Conservation (phyloP, 495 filamentous ascomycete species). For the Hypoxylon perforatum region DNA sequence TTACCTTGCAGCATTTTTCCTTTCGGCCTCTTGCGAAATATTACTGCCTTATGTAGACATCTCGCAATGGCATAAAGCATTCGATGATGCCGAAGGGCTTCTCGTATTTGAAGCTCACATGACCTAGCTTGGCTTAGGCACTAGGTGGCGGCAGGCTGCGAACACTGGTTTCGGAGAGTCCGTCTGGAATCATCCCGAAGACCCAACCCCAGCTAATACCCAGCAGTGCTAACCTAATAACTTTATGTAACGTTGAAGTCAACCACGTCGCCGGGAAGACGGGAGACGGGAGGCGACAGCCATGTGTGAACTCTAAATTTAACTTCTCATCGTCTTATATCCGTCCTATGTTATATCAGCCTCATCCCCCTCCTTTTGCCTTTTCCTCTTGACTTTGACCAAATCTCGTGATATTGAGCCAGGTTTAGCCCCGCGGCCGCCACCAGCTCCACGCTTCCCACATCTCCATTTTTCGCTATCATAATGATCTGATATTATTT, state of each 20-base stretch:
- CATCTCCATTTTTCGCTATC: neutral
- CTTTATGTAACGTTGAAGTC: too few species aligned
- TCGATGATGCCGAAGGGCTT: constrained; percentile 14
- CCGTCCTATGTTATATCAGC: neutral
- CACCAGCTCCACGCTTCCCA: neutral
- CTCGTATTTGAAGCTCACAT: constrained; percentile 34
- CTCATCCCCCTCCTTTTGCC: neutral
- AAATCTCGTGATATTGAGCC: too few species aligned
- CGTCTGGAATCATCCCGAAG: constrained; percentile 3
- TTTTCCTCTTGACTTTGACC: too few species aligned
- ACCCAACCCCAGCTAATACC: neutral
- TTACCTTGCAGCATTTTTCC: neutral
- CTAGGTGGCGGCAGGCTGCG: neutral
- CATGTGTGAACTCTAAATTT: constrained; percentile 31
- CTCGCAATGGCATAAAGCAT: constrained; percentile 11
- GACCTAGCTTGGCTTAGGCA: constrained; percentile 13
- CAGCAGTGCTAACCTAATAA: neutral
- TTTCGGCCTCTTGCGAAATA: neutral
- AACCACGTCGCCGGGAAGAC: too few species aligned
- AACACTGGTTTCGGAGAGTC: constrained; percentile 16
- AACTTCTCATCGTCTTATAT: constrained; percentile 12
- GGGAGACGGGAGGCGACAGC: neutral
- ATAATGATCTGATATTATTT: neutral
- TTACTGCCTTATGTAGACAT: constrained; percentile 16
- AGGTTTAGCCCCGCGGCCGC: too few species aligned